Evolutionary conservation across 176 grass and related monocot genomes (phyloP).

Genomic region (Ensete ventricosum): DNA sequence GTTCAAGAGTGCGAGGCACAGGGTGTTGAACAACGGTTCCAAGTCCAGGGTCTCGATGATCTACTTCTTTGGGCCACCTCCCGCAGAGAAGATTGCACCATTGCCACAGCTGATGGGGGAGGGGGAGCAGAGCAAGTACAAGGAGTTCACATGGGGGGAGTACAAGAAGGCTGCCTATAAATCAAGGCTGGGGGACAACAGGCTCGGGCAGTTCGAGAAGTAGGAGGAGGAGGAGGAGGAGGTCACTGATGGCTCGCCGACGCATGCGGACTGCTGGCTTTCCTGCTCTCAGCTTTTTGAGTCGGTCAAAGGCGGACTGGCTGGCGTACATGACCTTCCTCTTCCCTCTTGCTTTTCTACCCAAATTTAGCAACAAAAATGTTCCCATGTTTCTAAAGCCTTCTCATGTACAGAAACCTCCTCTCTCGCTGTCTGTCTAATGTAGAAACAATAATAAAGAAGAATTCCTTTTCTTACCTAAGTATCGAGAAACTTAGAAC

Average conservation of each 20-base stretch:
- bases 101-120: constrained; percentile 66
- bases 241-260: neutral
- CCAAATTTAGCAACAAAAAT: neutral
- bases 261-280: neutral
- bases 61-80: constrained; percentile 66
- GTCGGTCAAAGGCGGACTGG: neutral
- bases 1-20: constrained; percentile 7
- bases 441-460: too few relatives aligned
- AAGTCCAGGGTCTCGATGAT: constrained; percentile 74
- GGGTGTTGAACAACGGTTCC: constrained; percentile 6
- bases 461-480: too few relatives aligned
- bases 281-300: neutral
- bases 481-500: too few relatives aligned
- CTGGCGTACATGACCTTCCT: neutral
- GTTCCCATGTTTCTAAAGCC: neutral
- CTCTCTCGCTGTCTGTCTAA: too few relatives aligned
- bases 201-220: constrained; percentile 9
- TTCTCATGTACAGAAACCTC: too few relatives aligned
- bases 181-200: constrained; percentile 3
- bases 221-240: neutral
- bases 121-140: constrained; percentile 84
- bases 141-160: constrained; percentile 93
- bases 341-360: neutral
- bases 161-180: constrained; percentile 65
- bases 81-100: constrained; percentile 60